These are phyloP conservation scores for Leccinum variicolor DNA, from an alignment of 768 basidiomycete genomes.

Conservation along the genomic window DNA sequence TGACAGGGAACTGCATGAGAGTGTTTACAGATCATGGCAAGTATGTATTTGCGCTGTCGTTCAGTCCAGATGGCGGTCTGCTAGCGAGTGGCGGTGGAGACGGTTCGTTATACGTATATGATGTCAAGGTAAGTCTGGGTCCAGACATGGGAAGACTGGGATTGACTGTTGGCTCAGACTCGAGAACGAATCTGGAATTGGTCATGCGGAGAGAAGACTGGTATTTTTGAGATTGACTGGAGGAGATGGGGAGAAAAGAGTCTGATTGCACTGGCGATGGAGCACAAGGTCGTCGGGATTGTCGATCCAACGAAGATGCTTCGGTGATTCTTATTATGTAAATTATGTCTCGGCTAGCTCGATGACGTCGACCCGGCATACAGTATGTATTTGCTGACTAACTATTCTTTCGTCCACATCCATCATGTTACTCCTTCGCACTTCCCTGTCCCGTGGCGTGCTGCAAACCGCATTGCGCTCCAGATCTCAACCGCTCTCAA, in stretches of 20 bases:
- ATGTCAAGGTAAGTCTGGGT: constrained; percentile 56
- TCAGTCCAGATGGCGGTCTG: constrained; percentile 70
- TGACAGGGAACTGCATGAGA: constrained; percentile 70
- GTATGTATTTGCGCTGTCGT: constrained; percentile 69
- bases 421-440: constrained; percentile 16
- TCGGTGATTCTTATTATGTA: constrained; percentile 3
- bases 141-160: not conserved
- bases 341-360: not conserved
- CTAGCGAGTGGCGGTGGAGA: constrained; percentile 80
- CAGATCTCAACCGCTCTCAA: constrained; percentile 20
- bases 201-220: constrained; percentile 59
- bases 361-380: constrained; percentile 12
- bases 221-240: constrained; percentile 79
- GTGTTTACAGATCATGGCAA: constrained; percentile 69
- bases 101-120: constrained; percentile 71
- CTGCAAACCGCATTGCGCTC: constrained; percentile 21
- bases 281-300: constrained; percentile 64
- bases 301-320: constrained; percentile 51
- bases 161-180: constrained; percentile 33
- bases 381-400: constrained; percentile 16
- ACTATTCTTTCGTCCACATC: not conserved
- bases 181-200: constrained; percentile 58
- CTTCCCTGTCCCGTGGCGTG: constrained; percentile 16
- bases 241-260: constrained; percentile 51
- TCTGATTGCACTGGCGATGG: constrained; percentile 67